These are phyloP conservation scores for Candida pseudofarinosa DNA, from an alignment of 805 yeast genomes.

Conservation along the genomic window DNA sequence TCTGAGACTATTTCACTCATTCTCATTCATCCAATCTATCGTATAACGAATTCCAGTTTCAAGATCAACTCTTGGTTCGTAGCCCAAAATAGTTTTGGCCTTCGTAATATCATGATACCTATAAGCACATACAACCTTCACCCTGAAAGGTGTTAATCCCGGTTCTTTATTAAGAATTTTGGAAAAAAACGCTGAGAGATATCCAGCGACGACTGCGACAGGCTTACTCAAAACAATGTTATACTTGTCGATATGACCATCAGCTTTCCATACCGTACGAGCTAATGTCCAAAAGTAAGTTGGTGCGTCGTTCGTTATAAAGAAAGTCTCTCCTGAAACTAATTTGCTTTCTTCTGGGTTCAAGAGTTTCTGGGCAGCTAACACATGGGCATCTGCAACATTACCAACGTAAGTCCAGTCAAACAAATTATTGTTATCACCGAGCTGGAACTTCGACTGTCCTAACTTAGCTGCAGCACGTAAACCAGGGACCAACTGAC, in stretches of 20 bases:
- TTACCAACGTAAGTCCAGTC: slow-evolving; percentile 99
- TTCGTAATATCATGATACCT: slow-evolving; percentile 90
- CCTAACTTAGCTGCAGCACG: slow-evolving; percentile 78
- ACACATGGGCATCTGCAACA: slow-evolving; percentile 93
- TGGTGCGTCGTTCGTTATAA: slow-evolving; percentile 91
- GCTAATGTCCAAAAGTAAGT: slow-evolving; percentile 97
- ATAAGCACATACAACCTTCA: slow-evolving; percentile 83
- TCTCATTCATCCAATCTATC: slow-evolving; percentile 85
- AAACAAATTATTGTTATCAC: slow-evolving; percentile 88
- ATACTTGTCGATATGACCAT: slow-evolving; percentile 72
- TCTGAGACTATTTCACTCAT: too few species aligned
- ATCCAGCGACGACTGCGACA: slow-evolving; percentile 79
- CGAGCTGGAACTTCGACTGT: slow-evolving; percentile 89
- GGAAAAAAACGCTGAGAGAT: slow-evolving; percentile 71
- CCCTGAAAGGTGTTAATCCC: slow-evolving; percentile 94
- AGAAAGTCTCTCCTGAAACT: slow-evolving; percentile 84
- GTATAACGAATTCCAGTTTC: slow-evolving; percentile 80
- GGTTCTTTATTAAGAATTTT: slow-evolving; percentile 76
- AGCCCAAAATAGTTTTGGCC: slow-evolving; percentile 75
- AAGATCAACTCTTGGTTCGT: slow-evolving; percentile 71
- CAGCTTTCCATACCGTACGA: slow-evolving; percentile 95
- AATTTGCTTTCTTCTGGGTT: slow-evolving; percentile 35
- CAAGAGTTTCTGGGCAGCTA: slow-evolving; percentile 78
- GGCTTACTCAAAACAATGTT: slow-evolving; percentile 68
- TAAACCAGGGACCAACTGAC: slow-evolving; percentile 92